A percentile compares a stretch with the other conserved stretches of the same genome.
phyloP scores from a whole-genome alignment of 345 rosid species.

The Gossypium australe region DNA sequence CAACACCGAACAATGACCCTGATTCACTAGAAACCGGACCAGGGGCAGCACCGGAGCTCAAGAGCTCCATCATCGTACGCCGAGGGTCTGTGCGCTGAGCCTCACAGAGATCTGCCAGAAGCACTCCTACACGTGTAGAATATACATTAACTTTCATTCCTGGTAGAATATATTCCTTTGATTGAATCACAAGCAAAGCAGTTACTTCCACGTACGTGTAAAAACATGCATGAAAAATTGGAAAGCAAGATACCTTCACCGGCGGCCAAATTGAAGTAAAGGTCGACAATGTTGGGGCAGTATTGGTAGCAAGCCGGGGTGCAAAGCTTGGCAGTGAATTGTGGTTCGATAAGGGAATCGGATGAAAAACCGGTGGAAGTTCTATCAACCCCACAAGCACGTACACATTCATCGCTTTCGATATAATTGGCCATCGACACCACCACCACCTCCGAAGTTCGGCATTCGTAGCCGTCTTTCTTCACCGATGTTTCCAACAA shows the following conservation, averaged over 20 bases:
- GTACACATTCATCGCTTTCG: conserved; percentile 71
- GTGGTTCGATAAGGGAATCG: conserved; percentile 69
- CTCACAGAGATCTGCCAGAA: conserved; percentile 71
- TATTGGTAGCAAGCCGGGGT: conserved; percentile 60
- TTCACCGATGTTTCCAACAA: conserved; percentile 49
- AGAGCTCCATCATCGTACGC: conserved; percentile 64
- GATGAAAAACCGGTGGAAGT: conserved; percentile 83
- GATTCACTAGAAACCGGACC: conserved; percentile 32
- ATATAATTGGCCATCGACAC: conserved; percentile 60
- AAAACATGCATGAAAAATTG: not conserved
- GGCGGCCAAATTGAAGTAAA: conserved; percentile 88
- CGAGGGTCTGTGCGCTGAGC: conserved; percentile 60
- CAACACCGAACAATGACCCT: not conserved
- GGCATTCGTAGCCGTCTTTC: conserved; percentile 53
- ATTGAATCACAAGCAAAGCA: conserved; percentile 15
- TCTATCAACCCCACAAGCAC: conserved; percentile 81
- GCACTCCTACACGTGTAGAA: conserved; percentile 53
- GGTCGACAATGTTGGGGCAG: conserved; percentile 93
- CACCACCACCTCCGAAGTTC: conserved; percentile 76
- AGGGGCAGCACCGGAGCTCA: conserved; percentile 56
- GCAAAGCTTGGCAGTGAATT: conserved; percentile 78
- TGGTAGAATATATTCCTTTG: conserved; percentile 17
- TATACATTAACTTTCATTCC: not conserved
- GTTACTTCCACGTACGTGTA: not conserved
- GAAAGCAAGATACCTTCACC: conserved; percentile 67